Evolutionary conservation across 2,329 filamentous ascomycete genomes (phyloP).

Genomic region (Exophiala dermatitidis): DNA sequence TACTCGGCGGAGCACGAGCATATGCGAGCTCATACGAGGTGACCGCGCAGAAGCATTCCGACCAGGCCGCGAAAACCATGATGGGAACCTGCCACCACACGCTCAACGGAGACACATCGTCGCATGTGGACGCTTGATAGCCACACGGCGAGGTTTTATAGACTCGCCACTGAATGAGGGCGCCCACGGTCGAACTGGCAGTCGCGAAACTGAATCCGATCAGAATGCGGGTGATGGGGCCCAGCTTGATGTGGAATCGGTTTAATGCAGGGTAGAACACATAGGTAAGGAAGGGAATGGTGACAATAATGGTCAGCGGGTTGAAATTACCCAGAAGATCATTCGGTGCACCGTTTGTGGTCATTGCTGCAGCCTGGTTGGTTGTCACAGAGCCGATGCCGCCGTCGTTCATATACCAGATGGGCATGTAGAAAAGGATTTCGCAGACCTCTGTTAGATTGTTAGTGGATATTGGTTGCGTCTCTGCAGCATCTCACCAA

Average conservation of each 20-base stretch:
- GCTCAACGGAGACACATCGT: slow-evolving; percentile 13
- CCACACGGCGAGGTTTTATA: slow-evolving; percentile 51
- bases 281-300: slow-evolving; percentile 27
- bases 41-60: slow-evolving; percentile 57
- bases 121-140: slow-evolving; percentile 37
- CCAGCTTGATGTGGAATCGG: slow-evolving; percentile 48
- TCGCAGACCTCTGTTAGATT: slow-evolving; percentile 48
- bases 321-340: slow-evolving; percentile 56
- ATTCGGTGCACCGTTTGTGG: slow-evolving; percentile 47
- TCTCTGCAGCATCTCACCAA: slow-evolving; percentile 10
- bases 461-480: not conserved
- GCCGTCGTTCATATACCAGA: slow-evolving; percentile 49
- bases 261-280: slow-evolving; percentile 51
- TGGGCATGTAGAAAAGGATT: slow-evolving; percentile 52
- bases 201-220: slow-evolving; percentile 50
- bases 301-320: slow-evolving; percentile 52
- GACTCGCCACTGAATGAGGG: slow-evolving; percentile 51
- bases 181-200: slow-evolving; percentile 48
- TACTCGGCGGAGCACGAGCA: slow-evolving; percentile 61
- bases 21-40: slow-evolving; percentile 66
- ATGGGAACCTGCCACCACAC: slow-evolving; percentile 44
- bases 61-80: slow-evolving; percentile 47
- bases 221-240: slow-evolving; percentile 48
- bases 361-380: slow-evolving; percentile 51
- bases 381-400: slow-evolving; percentile 40